These are phyloP conservation scores for Penicillium expansum DNA, from an alignment of 2,329 filamentous ascomycete genomes.

Conservation along the genomic window DNA sequence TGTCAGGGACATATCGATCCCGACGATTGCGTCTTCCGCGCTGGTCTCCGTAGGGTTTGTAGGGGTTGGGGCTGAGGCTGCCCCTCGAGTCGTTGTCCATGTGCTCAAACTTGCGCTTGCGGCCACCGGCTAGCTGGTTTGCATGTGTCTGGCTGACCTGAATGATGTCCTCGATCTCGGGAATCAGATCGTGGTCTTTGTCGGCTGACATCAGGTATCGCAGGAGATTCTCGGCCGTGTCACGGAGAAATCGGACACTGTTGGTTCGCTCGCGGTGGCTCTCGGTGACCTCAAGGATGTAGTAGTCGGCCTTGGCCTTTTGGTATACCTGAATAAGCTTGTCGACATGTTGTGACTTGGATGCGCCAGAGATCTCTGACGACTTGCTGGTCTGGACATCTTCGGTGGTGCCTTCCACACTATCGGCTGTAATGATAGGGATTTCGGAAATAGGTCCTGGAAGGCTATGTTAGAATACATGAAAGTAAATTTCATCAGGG, in stretches of 20 bases:
- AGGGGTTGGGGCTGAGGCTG: not conserved
- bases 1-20: slow-evolving; percentile 3
- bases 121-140: slow-evolving; percentile 37
- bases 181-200: slow-evolving; percentile 28
- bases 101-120: slow-evolving; percentile 40
- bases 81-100: not conserved
- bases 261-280: slow-evolving; percentile 25
- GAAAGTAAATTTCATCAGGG: not conserved
- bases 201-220: slow-evolving; percentile 31
- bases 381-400: not conserved
- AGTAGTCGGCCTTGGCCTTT: slow-evolving; percentile 39
- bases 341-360: slow-evolving; percentile 10
- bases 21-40: not conserved
- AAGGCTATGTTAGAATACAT: not conserved
- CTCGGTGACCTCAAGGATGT: slow-evolving; percentile 18
- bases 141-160: slow-evolving; percentile 36
- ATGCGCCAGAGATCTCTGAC: not conserved
- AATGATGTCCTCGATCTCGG: slow-evolving; percentile 36
- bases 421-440: not conserved
- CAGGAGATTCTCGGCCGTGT: slow-evolving; percentile 45
- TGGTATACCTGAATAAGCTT: slow-evolving; percentile 35
- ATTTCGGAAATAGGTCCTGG: slow-evolving; percentile 1
- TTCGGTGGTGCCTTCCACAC: not conserved
- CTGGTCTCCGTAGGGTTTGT: not conserved
- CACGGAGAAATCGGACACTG: slow-evolving; percentile 42